Base-by-base conservation (phyloP, 1,284 basidiomycete species). In the Leccinum subrobustum region DNA sequence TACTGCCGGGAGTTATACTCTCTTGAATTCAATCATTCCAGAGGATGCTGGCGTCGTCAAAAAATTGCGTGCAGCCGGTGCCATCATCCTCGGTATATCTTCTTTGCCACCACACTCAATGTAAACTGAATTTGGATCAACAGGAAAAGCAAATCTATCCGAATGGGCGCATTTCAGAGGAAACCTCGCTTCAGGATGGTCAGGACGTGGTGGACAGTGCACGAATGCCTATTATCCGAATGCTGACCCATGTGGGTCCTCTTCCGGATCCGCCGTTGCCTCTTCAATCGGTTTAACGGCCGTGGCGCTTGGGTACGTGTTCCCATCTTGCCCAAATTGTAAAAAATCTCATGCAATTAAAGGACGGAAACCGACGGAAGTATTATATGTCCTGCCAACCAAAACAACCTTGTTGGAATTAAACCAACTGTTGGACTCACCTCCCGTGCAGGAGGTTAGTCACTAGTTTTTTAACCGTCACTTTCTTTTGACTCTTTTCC, bases 121-220 rank as follows among this genome's bases (percentile, higher is more conserved):
- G 42, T 20, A 44, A 44, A 20, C 42, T 44, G 6, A 44, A 6
- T 44, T 44, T 5, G 23, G 31, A 55, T 35, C 11, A 0, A 55
- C 62, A 80, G 81, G 84, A n/a, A 88, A 88, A 68, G 78, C 85
- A n/a, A 85, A 82, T 65, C 73, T 86, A 31, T 86, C 84, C 0
- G 87, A 88, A 69, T 87, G 80, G 73, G 81, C 86, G 1, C 77
- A 86, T 66, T 84, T 82, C 64, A 76, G 87, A 50, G 87, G 86
- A 1, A 72, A 76, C 18, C 62, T 84, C 4, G 76, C 85, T 0
- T 83, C 82, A 5, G 88, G 88, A 4, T 91, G 82, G 79, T 88
- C 85, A 23, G 87, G 84, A 14, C 79, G 86, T 8, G 86, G 86
- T 3, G 87, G 88, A 1, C 88, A 90, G 70, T 74, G 78, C 4